phyloP scores from a whole-genome alignment of 495 filamentous ascomycete genomes.

The Penicillium lividum region DNA sequence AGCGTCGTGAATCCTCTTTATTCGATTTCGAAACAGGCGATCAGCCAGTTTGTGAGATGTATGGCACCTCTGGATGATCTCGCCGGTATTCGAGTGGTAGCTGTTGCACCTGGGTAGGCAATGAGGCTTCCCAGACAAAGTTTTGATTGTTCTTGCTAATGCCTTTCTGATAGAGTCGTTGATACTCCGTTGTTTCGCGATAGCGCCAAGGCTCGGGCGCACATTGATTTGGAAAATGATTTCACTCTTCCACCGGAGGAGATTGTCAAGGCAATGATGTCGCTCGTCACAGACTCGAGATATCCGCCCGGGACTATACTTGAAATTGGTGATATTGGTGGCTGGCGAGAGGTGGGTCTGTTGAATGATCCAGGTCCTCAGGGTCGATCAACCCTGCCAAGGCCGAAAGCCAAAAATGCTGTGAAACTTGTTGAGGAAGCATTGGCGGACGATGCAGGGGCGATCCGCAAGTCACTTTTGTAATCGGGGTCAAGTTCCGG shows the following conservation, averaged over 20 bases:
- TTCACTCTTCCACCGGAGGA: background rate
- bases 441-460: background rate
- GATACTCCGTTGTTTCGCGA: conserved; percentile 1
- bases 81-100: background rate
- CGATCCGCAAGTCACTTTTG: no score
- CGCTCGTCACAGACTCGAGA: background rate
- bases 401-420: background rate
- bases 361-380: conserved; percentile 1
- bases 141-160: background rate
- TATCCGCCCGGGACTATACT: background rate
- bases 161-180: background rate
- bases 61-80: background rate
- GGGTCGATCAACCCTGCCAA: conserved; percentile 1
- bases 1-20: background rate
- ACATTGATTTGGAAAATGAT: conserved; percentile 1
- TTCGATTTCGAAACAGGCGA: background rate
- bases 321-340: conserved; percentile 1
- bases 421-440: background rate
- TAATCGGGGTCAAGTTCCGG: no score
- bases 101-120: background rate
- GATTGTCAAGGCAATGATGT: background rate
- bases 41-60: conserved; percentile 1
- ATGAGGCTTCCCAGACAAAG: background rate
- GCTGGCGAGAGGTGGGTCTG: background rate
- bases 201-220: conserved; percentile 2